These are phyloP conservation scores for Tuber borchii DNA, from an alignment of 495 filamentous ascomycete species.

Conservation along the genomic window DNA sequence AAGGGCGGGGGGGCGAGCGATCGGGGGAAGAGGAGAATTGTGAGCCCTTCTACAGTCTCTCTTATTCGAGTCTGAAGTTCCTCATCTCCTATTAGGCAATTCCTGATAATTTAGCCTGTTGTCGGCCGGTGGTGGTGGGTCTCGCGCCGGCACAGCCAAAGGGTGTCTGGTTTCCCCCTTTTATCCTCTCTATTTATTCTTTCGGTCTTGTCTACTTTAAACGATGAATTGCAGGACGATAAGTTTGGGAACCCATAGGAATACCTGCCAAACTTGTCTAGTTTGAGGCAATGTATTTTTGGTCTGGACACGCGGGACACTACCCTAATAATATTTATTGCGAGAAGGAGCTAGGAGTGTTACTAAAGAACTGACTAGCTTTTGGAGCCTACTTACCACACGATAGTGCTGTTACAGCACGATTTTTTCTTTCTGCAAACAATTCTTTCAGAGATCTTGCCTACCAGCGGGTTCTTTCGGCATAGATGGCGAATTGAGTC, in stretches of 20 bases:
- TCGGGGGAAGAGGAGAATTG: neutral
- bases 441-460: neutral
- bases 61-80: neutral
- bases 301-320: neutral
- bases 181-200: neutral
- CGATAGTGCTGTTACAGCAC: neutral
- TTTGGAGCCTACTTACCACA: neutral
- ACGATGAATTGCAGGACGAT: neutral
- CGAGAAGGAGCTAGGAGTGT: neutral
- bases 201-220: neutral
- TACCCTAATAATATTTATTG: neutral
- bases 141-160: neutral
- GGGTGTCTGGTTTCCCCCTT: neutral
- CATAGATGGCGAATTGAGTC: neutral
- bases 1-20: neutral
- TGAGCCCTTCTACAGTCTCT: neutral
- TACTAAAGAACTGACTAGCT: neutral
- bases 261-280: neutral
- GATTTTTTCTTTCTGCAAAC: neutral
- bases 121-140: neutral
- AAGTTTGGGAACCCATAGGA: neutral
- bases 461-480: neutral
- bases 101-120: neutral
- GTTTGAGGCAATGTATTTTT: neutral
- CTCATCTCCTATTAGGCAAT: neutral